A percentile compares a stretch with the other conserved stretches of the same genome.
These are phyloP conservation scores for Funneliformis geosporum DNA, from an alignment of 192 early-diverging fungal species.

Conservation along the genomic window DNA sequence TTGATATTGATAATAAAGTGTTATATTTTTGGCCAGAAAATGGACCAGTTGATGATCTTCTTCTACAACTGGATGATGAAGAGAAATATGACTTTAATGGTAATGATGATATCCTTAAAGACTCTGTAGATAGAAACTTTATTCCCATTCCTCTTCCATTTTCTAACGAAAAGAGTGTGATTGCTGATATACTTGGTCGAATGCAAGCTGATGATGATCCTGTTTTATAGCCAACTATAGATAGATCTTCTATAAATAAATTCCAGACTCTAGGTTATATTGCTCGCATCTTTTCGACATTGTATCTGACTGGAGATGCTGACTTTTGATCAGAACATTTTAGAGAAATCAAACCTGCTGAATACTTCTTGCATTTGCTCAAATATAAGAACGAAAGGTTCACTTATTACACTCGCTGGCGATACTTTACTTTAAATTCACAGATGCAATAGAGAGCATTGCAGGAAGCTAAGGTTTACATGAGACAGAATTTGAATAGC, in stretches of 20 bases:
- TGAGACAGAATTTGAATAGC: too few relatives aligned
- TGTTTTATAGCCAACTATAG: neutral
- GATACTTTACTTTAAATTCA: conserved; percentile 12
- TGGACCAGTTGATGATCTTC: neutral
- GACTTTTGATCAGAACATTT: neutral
- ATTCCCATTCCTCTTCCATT: neutral
- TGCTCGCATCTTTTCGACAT: neutral
- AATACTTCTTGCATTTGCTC: too few relatives aligned
- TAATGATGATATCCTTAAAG: neutral
- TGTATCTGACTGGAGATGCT: neutral
- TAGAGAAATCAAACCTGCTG: conserved; percentile 2
- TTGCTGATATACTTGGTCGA: neutral
- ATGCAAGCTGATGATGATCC: neutral
- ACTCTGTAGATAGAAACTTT: neutral
- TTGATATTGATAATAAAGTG: neutral
- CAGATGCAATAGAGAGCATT: neutral
- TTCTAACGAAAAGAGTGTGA: neutral
- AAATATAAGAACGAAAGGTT: neutral
- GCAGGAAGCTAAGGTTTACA: neutral
- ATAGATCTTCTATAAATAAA: neutral
- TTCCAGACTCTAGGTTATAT: conserved; percentile 8
- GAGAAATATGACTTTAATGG: neutral
- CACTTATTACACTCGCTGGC: neutral
- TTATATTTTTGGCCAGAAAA: neutral
- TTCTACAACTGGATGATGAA: neutral